These are phyloP conservation scores for Streptanthus diversifolius DNA, from an alignment of 345 rosid genomes.

Conservation along the genomic window DNA sequence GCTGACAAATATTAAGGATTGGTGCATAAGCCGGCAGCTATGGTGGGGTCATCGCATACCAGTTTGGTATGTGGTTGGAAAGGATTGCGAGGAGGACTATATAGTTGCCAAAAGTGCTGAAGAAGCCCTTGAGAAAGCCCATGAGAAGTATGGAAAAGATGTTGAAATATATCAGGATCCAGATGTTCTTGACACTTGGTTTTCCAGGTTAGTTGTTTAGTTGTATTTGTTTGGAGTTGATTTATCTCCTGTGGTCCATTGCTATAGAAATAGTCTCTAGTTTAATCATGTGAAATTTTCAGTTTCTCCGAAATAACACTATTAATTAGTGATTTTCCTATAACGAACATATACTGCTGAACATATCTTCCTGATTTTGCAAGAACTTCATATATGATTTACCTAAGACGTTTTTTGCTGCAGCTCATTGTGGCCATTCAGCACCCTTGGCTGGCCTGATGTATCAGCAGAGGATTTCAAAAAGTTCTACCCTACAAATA, in stretches of 20 bases:
- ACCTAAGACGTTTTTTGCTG: conserved; percentile 17
- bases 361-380: not conserved
- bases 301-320: not conserved
- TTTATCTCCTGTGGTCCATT: not conserved
- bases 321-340: not conserved
- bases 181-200: conserved; percentile 99
- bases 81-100: conserved; percentile 77
- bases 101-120: conserved; percentile 70
- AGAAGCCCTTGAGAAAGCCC: conserved; percentile 83
- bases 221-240: not conserved
- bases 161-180: conserved; percentile 93
- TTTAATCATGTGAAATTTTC: not conserved
- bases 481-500: conserved; percentile 83
- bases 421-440: conserved; percentile 97
- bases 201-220: conserved; percentile 69
- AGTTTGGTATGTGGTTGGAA: conserved; percentile 93
- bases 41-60: conserved; percentile 99
- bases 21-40: conserved; percentile 98
- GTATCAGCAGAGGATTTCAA: conserved; percentile 65
- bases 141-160: conserved; percentile 66
- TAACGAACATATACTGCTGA: not conserved
- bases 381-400: conserved; percentile 3
- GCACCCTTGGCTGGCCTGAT: conserved; percentile 99
- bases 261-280: not conserved
- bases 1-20: conserved; percentile 95